These are phyloP conservation scores for Vitis rotundifolia DNA, from an alignment of 164 flowering plant genomes.

Conservation along the genomic window DNA sequence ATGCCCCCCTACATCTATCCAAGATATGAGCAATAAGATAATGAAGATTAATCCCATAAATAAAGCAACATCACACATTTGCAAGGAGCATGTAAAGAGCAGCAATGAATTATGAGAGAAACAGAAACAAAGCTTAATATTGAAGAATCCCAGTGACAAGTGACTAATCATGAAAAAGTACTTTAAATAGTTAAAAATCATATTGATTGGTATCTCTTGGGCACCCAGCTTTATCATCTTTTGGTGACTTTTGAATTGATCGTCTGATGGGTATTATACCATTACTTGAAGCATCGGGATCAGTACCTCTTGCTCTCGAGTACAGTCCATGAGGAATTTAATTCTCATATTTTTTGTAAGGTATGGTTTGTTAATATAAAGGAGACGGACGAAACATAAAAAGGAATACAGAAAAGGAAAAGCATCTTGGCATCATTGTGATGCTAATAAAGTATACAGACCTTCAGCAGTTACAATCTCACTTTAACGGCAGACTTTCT, in stretches of 20 bases:
- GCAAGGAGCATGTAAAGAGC: too few relatives aligned
- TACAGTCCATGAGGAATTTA: slow-evolving; percentile 18
- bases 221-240: slow-evolving; percentile 14
- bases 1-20: too few relatives aligned
- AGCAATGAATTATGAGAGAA: too few relatives aligned
- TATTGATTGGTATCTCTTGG: slow-evolving; percentile 20
- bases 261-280: slow-evolving; percentile 23
- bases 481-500: slow-evolving; percentile 16
- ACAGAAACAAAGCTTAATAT: slow-evolving; percentile 16
- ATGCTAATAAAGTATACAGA: slow-evolving; percentile 16
- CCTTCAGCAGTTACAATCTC: neutral
- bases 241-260: slow-evolving; percentile 25
- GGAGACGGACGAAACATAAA: slow-evolving; percentile 1
- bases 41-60: too few relatives aligned
- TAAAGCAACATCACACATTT: too few relatives aligned
- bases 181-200: slow-evolving; percentile 2
- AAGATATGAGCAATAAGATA: too few relatives aligned
- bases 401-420: slow-evolving; percentile 28
- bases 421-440: slow-evolving; percentile 40
- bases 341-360: slow-evolving; percentile 4
- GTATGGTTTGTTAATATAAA: neutral
- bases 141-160: slow-evolving; percentile 30
- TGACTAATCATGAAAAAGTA: slow-evolving; percentile 29
- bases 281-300: slow-evolving; percentile 27
- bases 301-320: slow-evolving; percentile 11